phyloP scores from a whole-genome alignment of 179 eudicot species.

The Corrigiola litoralis region DNA sequence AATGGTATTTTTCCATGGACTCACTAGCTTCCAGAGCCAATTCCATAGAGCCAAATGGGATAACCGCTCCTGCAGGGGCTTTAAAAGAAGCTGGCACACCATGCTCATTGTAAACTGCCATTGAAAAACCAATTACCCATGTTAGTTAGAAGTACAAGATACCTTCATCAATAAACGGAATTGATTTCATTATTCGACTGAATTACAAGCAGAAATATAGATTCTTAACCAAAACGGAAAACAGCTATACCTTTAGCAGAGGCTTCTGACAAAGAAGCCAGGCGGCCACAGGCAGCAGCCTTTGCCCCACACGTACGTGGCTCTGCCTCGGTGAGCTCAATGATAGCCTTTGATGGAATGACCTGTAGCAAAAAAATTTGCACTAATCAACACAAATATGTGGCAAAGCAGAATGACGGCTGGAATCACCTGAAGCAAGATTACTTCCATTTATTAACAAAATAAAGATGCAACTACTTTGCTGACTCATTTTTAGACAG shows the following conservation, averaged over 20 bases:
- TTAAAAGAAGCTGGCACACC: slow-evolving; percentile 93
- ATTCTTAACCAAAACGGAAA: not conserved
- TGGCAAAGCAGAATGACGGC: slow-evolving; percentile 21
- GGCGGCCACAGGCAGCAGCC: slow-evolving; percentile 81
- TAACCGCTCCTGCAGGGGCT: slow-evolving; percentile 78
- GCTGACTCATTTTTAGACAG: slow-evolving; percentile 7
- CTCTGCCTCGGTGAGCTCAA: slow-evolving; percentile 60
- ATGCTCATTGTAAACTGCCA: slow-evolving; percentile 64
- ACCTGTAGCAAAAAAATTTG: slow-evolving; percentile 39
- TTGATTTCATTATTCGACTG: too few relatives aligned
- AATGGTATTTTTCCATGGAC: slow-evolving; percentile 39
- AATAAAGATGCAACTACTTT: not conserved
- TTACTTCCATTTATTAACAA: slow-evolving; percentile 6
- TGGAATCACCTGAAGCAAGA: slow-evolving; percentile 29
- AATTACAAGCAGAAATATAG: not conserved
- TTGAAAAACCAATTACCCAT: not conserved
- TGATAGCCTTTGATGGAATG: slow-evolving; percentile 41
- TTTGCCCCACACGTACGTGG: slow-evolving; percentile 74
- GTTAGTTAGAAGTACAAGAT: not conserved
- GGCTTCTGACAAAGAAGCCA: slow-evolving; percentile 63
- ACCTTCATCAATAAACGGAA: too few relatives aligned
- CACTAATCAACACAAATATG: slow-evolving; percentile 22
- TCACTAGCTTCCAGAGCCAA: slow-evolving; percentile 52
- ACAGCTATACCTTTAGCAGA: slow-evolving; percentile 56
- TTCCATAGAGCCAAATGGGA: slow-evolving; percentile 91